Evolutionary conservation across 129 eudicot species (phyloP), one percentile per base, ranked within the genome.

Genomic region (Helianthus tuberosus): DNA sequence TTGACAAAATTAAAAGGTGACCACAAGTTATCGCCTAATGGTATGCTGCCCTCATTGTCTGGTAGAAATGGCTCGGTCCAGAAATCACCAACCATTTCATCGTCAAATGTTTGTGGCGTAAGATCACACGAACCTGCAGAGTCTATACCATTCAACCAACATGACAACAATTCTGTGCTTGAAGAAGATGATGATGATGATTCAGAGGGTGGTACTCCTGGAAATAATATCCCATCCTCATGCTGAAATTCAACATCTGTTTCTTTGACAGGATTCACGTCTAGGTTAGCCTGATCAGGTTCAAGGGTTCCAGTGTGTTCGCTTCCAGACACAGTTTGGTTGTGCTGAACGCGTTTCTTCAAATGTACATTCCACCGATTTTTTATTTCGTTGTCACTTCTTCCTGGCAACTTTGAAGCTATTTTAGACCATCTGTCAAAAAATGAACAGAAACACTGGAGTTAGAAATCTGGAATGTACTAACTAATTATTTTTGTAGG

Each of bases 301-400:
- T 41, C 14, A 0, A 75, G n/a, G 44, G 29, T 64, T 12, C 53
- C 35, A 20, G n/a, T 6, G n/a, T 64, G 8, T 51, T 39, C 54
- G 11, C 35, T 55, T 75, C 6, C 17, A 11, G 39, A 10, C 11
- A 6, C 11, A 0, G n/a, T 44, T 6, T 25, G 67, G 10, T 14
- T 32, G 11, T 68, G 8, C 10, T 67, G 41, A 49, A 43, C 35
- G 60, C 54, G 52, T 62, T 77, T 77, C 65, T 77, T 77, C 64
- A 77, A 35, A 60, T 69, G 71, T 47, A 76, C 50, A 65, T 77
- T 59, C 81, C 76, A 77, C 1, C 71, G 76, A 25, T 77, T 69
- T 58, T 77, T 77, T 8, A 77, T 77, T 58, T 77, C 81, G 5
- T 77, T 77, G 64, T 77, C 81, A 23, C 81, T 68, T 69, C 81